phyloP scores from a whole-genome alignment of 805 yeast genomes.

The Cyberlindnera meyerae region DNA sequence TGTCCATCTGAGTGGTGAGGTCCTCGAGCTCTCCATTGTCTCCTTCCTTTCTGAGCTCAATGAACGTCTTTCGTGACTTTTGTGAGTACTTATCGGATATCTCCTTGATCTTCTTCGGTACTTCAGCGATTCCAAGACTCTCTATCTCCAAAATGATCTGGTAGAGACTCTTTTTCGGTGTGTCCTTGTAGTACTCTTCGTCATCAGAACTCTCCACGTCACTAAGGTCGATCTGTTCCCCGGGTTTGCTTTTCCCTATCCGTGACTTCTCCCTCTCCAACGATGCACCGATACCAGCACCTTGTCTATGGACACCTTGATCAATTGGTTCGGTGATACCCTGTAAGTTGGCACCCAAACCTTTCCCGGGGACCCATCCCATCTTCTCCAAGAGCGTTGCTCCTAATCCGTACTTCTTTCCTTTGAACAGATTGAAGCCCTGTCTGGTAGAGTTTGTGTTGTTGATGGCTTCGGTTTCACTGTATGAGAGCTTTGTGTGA shows the following conservation, averaged over 20 bases:
- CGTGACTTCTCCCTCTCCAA: slow-evolving; percentile 18
- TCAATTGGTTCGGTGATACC: slow-evolving; percentile 85
- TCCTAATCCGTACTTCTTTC: slow-evolving; percentile 70
- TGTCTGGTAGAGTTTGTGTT: slow-evolving; percentile 9
- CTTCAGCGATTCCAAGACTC: slow-evolving; percentile 14
- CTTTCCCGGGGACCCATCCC: slow-evolving; percentile 86
- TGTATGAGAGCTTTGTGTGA: slow-evolving; percentile 22
- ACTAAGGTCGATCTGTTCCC: slow-evolving; percentile 3
- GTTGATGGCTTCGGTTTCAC: slow-evolving; percentile 5
- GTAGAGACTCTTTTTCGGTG: slow-evolving; percentile 24
- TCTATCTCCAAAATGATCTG: slow-evolving; percentile 22
- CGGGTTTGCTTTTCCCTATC: neutral
- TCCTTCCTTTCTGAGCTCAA: slow-evolving; percentile 34
- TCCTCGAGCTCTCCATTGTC: slow-evolving; percentile 15
- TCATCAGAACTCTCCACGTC: slow-evolving; percentile 19
- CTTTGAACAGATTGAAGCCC: slow-evolving; percentile 13
- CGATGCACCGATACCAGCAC: slow-evolving; percentile 71
- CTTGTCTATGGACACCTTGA: slow-evolving; percentile 50
- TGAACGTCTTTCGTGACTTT: slow-evolving; percentile 32
- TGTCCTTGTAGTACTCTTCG: slow-evolving; percentile 23
- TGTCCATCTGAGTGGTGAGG: slow-evolving; percentile 13
- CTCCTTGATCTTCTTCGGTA: slow-evolving; percentile 20
- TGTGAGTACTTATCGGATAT: slow-evolving; percentile 21
- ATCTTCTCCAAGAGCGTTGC: slow-evolving; percentile 70
- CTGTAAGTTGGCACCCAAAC: slow-evolving; percentile 66